phyloP scores from a whole-genome alignment of 2,329 filamentous ascomycete genomes.

The Ophiosphaerella narmari region DNA sequence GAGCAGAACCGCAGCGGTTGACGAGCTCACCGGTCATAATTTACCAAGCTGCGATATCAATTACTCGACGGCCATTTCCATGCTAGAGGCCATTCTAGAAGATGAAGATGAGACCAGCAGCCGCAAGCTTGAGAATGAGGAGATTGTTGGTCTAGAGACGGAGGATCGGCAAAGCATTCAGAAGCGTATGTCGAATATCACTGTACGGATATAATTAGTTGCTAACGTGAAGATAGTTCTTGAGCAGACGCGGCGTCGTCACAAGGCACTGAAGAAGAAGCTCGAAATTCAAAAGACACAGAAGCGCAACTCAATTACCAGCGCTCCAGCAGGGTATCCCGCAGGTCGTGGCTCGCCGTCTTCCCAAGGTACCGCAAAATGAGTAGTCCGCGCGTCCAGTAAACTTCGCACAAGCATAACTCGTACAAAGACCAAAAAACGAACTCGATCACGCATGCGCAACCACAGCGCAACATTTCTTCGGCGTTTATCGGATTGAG shows the following conservation, averaged over 20 bases:
- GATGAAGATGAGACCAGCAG: constrained; percentile 67
- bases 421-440: neutral
- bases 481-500: constrained; percentile 20
- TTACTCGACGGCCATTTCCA: constrained; percentile 89
- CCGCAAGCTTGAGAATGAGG: constrained; percentile 53
- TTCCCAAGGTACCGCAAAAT: constrained; percentile 33
- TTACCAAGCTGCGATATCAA: constrained; percentile 86
- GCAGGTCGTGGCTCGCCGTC: constrained; percentile 39
- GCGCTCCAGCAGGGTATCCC: constrained; percentile 34
- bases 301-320: constrained; percentile 43
- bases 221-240: constrained; percentile 46
- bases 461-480: constrained; percentile 28
- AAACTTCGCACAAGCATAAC: constrained; percentile 11
- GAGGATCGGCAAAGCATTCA: constrained; percentile 75
- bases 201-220: neutral
- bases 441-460: constrained; percentile 7
- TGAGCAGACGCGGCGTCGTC: constrained; percentile 51
- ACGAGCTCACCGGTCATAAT: constrained; percentile 92
- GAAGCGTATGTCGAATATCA: constrained; percentile 63
- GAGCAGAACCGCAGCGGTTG: constrained; percentile 91
- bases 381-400: neutral
- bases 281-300: constrained; percentile 47
- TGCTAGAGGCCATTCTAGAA: constrained; percentile 94
- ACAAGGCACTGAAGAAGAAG: constrained; percentile 52
- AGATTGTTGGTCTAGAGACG: constrained; percentile 62